Percentiles rank a stretch among this genome's conserved stretches.
These are phyloP conservation scores for Botryosphaeria dothidea DNA, from an alignment of 2,329 filamentous ascomycete species.

Conservation along the genomic window DNA sequence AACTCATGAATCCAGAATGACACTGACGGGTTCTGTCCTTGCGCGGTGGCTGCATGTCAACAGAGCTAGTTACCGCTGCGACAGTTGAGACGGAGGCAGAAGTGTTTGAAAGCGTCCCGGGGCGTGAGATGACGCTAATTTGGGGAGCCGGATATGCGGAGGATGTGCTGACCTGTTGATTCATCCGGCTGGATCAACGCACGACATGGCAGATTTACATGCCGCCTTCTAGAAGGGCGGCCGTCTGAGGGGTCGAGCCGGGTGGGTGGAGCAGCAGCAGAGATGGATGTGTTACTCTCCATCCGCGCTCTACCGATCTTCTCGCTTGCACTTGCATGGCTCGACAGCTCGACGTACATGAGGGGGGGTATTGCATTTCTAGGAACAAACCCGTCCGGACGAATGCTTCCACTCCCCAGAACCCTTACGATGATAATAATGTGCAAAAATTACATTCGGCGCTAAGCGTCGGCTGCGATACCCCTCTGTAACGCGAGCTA, in stretches of 20 bases:
- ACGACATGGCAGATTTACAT: not conserved
- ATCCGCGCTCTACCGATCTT: not conserved
- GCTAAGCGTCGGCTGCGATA: no score
- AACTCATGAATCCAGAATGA: no score
- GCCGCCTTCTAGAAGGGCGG: not conserved
- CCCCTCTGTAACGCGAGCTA: constrained; percentile 11
- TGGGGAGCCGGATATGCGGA: constrained; percentile 4
- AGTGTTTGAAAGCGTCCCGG: constrained; percentile 1
- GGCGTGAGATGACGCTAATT: not conserved
- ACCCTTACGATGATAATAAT: no score
- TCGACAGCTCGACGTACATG: not conserved
- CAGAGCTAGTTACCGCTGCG: not conserved
- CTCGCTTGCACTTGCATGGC: not conserved
- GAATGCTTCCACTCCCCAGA: no score
- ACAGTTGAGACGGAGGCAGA: no score
- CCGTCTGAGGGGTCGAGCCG: not conserved
- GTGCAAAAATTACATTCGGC: no score
- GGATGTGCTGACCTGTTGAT: not conserved
- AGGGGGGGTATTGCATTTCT: no score
- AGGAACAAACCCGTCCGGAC: no score
- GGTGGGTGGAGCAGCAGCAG: not conserved
- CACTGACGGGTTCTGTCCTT: no score
- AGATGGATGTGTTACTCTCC: no score
- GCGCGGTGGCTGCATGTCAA: constrained; percentile 10
- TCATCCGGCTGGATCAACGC: constrained; percentile 8